Conservation (phyloP, 2,329 filamentous ascomycete genomes). For the Chalaropsis thielavioides region DNA sequence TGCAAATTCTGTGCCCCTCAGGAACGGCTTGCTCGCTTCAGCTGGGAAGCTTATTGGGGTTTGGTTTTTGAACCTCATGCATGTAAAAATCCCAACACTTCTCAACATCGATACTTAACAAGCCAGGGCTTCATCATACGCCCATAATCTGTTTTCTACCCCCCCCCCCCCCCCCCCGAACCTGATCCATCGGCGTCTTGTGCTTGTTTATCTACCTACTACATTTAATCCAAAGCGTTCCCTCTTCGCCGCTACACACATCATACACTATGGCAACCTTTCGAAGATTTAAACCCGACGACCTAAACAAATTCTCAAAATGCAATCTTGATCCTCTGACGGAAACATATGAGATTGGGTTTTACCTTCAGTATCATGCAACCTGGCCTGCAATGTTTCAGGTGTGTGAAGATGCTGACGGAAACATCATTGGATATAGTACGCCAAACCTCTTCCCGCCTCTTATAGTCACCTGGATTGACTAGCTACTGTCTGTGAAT, state of each 20-base stretch:
- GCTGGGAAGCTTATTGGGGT: background rate
- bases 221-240: background rate
- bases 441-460: constrained; percentile 25
- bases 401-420: constrained; percentile 70
- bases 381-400: constrained; percentile 94
- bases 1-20: background rate
- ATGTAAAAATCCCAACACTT: too few relatives aligned
- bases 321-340: constrained; percentile 93
- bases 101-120: too few relatives aligned
- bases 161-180: too few relatives aligned
- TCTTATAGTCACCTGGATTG: constrained; percentile 5
- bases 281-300: constrained; percentile 67
- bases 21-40: background rate
- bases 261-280: constrained; percentile 56
- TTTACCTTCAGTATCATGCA: constrained; percentile 91
- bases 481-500: background rate
- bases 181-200: too few relatives aligned
- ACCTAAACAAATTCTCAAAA: constrained; percentile 79
- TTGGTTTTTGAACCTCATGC: background rate
- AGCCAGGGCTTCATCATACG: too few relatives aligned
- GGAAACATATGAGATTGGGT: constrained; percentile 92
- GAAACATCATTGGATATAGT: constrained; percentile 94
- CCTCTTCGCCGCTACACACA: background rate
- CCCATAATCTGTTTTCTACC: too few relatives aligned
- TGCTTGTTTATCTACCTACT: too few relatives aligned